phyloP scores from a whole-genome alignment of 306 rosid genomes.

The Cicer pinnatifidum region DNA sequence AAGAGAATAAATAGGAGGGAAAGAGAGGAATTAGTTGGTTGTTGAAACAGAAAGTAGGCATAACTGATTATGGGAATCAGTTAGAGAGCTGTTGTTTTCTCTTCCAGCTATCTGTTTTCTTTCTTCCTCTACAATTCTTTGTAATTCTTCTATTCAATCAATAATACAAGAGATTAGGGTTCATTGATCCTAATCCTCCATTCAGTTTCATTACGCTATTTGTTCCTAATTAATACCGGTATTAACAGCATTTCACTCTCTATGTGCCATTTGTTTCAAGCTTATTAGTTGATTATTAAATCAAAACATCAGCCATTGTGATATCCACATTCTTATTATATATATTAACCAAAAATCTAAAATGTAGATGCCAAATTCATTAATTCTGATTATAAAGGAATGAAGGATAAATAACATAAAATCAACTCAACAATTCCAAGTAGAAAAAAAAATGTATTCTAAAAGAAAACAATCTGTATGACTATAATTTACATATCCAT shows the following conservation, averaged over 20 bases:
- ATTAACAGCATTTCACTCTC: constrained; percentile 12
- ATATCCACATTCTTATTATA: constrained; percentile 13
- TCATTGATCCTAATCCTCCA: too few species aligned
- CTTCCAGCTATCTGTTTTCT: too few species aligned
- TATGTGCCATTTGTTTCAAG: neutral
- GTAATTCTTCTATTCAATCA: too few species aligned
- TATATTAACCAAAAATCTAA: neutral
- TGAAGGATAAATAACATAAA: neutral
- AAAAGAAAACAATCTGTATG: constrained; percentile 3
- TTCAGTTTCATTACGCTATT: too few species aligned
- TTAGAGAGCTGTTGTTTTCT: too few species aligned
- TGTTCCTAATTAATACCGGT: too few species aligned
- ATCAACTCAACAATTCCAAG: neutral
- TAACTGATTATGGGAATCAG: too few species aligned
- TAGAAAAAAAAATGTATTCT: neutral
- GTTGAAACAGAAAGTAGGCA: too few species aligned
- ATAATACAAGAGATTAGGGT: too few species aligned
- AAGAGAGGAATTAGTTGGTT: too few species aligned
- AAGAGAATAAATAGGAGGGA: too few species aligned
- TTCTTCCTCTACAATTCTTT: too few species aligned
- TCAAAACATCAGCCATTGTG: neutral
- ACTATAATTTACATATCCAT: neutral
- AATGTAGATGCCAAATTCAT: constrained; percentile 26
- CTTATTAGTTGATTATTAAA: neutral
- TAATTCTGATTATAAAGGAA: constrained; percentile 23